Conservation (phyloP, 1,284 basidiomycete species). For the Gastroboletus turbinatus region DNA sequence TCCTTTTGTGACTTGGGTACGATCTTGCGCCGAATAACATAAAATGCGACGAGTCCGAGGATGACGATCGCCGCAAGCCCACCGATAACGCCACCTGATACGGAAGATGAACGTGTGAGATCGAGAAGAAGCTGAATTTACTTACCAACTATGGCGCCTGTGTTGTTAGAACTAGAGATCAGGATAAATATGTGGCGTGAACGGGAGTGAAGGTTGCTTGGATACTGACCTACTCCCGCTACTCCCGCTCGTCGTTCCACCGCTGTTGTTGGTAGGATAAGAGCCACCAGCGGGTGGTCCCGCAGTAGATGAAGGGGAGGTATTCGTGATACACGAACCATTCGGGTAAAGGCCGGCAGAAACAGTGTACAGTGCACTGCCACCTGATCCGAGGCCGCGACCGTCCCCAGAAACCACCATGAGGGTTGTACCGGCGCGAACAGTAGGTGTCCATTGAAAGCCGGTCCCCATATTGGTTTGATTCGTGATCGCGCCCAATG, state of each 20-base stretch:
- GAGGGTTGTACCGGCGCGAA: constrained; percentile 63
- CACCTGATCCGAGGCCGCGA: constrained; percentile 65
- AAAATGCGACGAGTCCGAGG: constrained; percentile 46
- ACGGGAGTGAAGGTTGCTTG: not conserved
- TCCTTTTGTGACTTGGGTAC: constrained; percentile 44
- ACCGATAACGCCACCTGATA: constrained; percentile 60
- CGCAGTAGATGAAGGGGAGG: constrained; percentile 72
- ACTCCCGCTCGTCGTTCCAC: constrained; percentile 26
- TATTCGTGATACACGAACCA: constrained; percentile 52
- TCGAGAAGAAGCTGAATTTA: not conserved
- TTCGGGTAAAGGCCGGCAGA: constrained; percentile 46
- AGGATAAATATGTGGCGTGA: not conserved
- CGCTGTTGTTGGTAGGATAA: constrained; percentile 57
- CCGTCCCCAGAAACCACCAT: constrained; percentile 65
- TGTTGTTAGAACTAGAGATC: constrained; percentile 40
- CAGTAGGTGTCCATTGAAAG: constrained; percentile 65
- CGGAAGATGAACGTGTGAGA: constrained; percentile 7
- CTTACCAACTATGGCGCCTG: constrained; percentile 62
- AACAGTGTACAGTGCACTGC: constrained; percentile 58
- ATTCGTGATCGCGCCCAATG: constrained; percentile 44
- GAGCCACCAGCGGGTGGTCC: constrained; percentile 73
- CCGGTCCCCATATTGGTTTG: constrained; percentile 50
- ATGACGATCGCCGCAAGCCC: constrained; percentile 51
- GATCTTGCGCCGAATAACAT: constrained; percentile 52
- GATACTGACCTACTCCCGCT: constrained; percentile 26